Conservation (phyloP, 345 rosid species). For the Cardamine resedifolia region DNA sequence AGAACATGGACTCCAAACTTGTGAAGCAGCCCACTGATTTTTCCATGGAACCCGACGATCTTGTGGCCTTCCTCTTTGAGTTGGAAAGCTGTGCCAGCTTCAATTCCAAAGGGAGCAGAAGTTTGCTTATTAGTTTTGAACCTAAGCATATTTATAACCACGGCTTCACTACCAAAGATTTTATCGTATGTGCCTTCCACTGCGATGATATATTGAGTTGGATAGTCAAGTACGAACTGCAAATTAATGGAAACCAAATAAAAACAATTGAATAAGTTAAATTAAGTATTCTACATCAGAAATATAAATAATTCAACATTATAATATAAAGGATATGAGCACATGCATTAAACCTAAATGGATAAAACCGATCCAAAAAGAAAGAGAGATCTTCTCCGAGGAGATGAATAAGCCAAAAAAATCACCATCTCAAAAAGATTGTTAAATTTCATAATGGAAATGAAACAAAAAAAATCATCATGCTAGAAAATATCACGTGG, state of each 20-base stretch:
- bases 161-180: conserved; percentile 10
- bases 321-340: background rate
- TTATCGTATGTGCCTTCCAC: conserved; percentile 21
- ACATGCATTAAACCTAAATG: background rate
- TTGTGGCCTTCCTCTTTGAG: conserved; percentile 20
- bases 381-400: background rate
- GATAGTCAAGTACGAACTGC: conserved; percentile 31
- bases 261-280: background rate
- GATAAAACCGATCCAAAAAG: background rate
- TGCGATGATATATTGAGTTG: conserved; percentile 24
- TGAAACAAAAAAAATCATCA: background rate
- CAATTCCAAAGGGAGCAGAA: conserved; percentile 31
- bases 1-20: conserved; percentile 33
- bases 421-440: background rate
- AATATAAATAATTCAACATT: background rate
- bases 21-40: conserved; percentile 10
- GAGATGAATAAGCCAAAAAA: background rate
- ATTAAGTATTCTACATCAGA: background rate
- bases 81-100: conserved; percentile 20
- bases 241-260: background rate
- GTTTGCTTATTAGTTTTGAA: conserved; percentile 35
- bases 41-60: conserved; percentile 41
- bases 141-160: conserved; percentile 22
- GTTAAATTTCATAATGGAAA: background rate
- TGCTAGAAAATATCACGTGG: background rate